Percentiles rank a stretch among this genome's conserved stretches.
Evolutionary conservation across 805 yeast genomes (phyloP).

Genomic region (Nakazawaea ernobii): DNA sequence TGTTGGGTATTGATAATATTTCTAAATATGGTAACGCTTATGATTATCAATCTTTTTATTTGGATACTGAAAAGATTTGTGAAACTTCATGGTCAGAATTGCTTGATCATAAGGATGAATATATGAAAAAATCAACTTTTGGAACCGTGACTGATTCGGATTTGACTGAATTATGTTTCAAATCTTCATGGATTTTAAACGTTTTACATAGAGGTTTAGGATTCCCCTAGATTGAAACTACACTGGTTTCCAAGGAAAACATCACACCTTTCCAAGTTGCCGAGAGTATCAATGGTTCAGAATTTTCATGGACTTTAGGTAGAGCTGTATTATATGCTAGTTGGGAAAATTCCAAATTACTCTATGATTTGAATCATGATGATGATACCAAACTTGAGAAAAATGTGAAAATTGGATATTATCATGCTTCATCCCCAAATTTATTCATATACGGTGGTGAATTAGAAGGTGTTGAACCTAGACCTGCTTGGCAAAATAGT

Average conservation of each 20-base stretch:
- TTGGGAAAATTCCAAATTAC: slow-evolving; percentile 43
- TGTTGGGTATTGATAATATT: slow-evolving; percentile 29
- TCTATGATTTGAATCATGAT: slow-evolving; percentile 10
- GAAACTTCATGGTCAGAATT: slow-evolving; percentile 33
- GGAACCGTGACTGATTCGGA: slow-evolving; percentile 36
- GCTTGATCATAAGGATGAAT: slow-evolving; percentile 26
- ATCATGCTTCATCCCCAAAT: slow-evolving; percentile 41
- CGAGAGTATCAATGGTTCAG: slow-evolving; percentile 72
- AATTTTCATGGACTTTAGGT: slow-evolving; percentile 94
- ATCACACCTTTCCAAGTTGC: slow-evolving; percentile 78
- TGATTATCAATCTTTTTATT: slow-evolving; percentile 37
- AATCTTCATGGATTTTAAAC: slow-evolving; percentile 52
- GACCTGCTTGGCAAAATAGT: too few species aligned
- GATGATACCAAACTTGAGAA: slow-evolving; percentile 10
- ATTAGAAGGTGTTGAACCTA: slow-evolving; percentile 26
- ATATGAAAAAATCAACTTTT: slow-evolving; percentile 14
- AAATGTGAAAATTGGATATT: slow-evolving; percentile 35
- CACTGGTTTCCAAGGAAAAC: slow-evolving; percentile 37
- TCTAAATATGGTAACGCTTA: slow-evolving; percentile 31
- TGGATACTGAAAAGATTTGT: slow-evolving; percentile 43
- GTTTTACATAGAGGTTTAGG: slow-evolving; percentile 58
- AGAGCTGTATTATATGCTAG: slow-evolving; percentile 57
- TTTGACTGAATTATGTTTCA: slow-evolving; percentile 51
- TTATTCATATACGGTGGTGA: slow-evolving; percentile 52
- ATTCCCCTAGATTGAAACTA: slow-evolving; percentile 43